A percentile compares a stretch with the other conserved stretches of the same genome.
Evolutionary conservation across 495 filamentous ascomycete species (phyloP).

Genomic region (Saxophila tyrrhenica): DNA sequence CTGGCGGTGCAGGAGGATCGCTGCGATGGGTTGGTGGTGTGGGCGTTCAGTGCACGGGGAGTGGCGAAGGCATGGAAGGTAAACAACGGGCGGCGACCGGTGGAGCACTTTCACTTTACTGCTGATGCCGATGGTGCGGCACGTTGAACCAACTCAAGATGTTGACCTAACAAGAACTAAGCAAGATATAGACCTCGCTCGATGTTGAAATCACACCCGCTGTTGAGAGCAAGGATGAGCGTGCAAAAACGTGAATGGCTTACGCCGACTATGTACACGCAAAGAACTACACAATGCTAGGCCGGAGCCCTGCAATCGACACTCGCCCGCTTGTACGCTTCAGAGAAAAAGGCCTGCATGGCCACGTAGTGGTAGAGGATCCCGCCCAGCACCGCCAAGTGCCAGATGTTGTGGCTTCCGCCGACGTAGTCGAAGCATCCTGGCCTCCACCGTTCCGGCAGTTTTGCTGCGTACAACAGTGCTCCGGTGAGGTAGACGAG

Average conservation of each 20-base stretch:
- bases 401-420: constrained; percentile 95
- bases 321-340: constrained; percentile 64
- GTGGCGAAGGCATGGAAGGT: not conserved
- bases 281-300: too few species aligned
- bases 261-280: not conserved
- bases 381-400: constrained; percentile 87
- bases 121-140: not conserved
- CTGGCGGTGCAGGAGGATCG: constrained; percentile 29
- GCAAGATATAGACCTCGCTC: too few species aligned
- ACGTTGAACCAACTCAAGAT: not conserved
- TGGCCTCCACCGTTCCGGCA: constrained; percentile 87
- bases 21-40: constrained; percentile 29
- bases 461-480: constrained; percentile 78
- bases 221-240: not conserved
- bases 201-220: too few species aligned
- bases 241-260: not conserved
- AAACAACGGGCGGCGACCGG: not conserved
- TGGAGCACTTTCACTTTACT: not conserved
- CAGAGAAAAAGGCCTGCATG: constrained; percentile 88
- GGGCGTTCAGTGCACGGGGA: constrained; percentile 29
- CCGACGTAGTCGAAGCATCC: constrained; percentile 91
- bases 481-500: constrained; percentile 79
- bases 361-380: constrained; percentile 93
- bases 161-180: too few species aligned
- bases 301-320: not conserved